Conservation (phyloP, 2,329 filamentous ascomycete species). For the Pseudocercospora cruenta region DNA sequence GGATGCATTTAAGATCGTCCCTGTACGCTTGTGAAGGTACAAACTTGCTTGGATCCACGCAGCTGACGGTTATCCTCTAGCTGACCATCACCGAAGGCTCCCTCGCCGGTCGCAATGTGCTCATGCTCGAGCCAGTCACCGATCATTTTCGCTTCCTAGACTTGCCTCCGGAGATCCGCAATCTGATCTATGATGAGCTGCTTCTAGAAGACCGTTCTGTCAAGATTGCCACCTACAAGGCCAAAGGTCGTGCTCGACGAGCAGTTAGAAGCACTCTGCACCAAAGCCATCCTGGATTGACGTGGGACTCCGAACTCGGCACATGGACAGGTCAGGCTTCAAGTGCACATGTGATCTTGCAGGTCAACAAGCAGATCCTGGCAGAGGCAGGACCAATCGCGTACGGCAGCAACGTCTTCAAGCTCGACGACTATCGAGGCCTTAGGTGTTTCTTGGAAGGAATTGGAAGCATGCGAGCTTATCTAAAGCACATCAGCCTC, state of each 20-base stretch:
- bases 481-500: slow-evolving; percentile 1
- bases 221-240: not conserved
- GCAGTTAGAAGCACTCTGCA: not conserved
- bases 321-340: not conserved
- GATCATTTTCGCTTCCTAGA: slow-evolving; percentile 20
- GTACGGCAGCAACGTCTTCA: slow-evolving; percentile 12
- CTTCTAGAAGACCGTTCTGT: slow-evolving; percentile 4
- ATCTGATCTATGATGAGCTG: slow-evolving; percentile 26
- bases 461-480: slow-evolving; percentile 11
- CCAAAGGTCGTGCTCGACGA: not conserved
- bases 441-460: slow-evolving; percentile 5
- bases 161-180: slow-evolving; percentile 28
- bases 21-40: slow-evolving; percentile 1
- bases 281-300: not conserved
- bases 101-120: slow-evolving; percentile 18
- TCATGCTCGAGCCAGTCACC: slow-evolving; percentile 26
- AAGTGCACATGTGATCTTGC: slow-evolving; percentile 6
- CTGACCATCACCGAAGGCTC: slow-evolving; percentile 20
- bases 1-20: slow-evolving; percentile 15
- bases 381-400: slow-evolving; percentile 7
- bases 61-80: not conserved
- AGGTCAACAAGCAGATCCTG: slow-evolving; percentile 12
- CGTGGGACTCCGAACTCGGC: not conserved
- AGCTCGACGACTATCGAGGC: not conserved
- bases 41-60: not conserved